Evolutionary conservation across 345 rosid species (phyloP).

Genomic region (Ceriops decandra): DNA sequence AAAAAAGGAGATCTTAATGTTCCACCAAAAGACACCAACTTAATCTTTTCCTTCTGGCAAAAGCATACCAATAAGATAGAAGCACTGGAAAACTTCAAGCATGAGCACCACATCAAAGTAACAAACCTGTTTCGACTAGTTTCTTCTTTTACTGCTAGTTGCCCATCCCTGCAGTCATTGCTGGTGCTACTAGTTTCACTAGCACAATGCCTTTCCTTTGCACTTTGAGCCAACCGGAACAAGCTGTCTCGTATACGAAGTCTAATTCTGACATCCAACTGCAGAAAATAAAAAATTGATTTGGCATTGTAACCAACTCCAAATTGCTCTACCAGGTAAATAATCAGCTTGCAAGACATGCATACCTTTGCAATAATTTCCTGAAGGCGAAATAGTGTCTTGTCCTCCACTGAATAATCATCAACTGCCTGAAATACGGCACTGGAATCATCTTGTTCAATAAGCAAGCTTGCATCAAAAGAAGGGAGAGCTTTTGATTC

Average conservation of each 20-base stretch:
- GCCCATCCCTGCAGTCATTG: slow-evolving; percentile 49
- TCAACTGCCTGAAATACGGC: slow-evolving; percentile 36
- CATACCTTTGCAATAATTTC: slow-evolving; percentile 73
- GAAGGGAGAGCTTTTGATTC: slow-evolving; percentile 46
- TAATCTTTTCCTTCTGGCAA: not conserved
- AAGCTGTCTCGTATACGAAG: slow-evolving; percentile 89
- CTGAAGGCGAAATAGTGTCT: slow-evolving; percentile 61
- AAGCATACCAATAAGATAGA: not conserved
- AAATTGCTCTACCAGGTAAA: slow-evolving; percentile 23
- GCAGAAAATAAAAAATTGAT: slow-evolving; percentile 31
- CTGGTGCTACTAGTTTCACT: slow-evolving; percentile 50
- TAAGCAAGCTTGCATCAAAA: slow-evolving; percentile 48
- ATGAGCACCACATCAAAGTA: slow-evolving; percentile 12
- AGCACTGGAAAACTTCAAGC: not conserved
- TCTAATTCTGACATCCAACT: slow-evolving; percentile 73
- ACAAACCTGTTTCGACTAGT: slow-evolving; percentile 47
- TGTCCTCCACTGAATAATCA: slow-evolving; percentile 51
- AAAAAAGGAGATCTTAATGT: not conserved
- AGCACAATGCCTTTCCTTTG: slow-evolving; percentile 64
- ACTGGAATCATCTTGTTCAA: slow-evolving; percentile 57
- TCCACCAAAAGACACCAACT: not conserved
- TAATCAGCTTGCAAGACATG: slow-evolving; percentile 6
- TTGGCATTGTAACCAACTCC: slow-evolving; percentile 16
- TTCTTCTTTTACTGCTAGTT: slow-evolving; percentile 40
- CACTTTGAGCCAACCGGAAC: slow-evolving; percentile 89